Conservation (phyloP, 306 rosid genomes). For the Amphicarpaea edgeworthii region DNA sequence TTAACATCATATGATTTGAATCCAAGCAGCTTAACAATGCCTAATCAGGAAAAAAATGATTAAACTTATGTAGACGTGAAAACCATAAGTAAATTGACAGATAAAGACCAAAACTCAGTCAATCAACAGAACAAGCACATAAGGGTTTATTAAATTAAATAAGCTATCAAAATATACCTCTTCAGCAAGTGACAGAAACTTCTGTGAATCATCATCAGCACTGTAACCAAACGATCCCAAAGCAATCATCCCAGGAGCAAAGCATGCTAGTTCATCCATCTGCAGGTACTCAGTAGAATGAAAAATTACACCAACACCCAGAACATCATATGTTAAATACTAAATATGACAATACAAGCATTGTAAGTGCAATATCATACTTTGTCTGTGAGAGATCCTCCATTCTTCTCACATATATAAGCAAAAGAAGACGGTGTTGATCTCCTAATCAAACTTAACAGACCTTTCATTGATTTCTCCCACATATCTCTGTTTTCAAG, state of each 20-base stretch:
- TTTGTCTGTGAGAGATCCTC: conserved; percentile 79
- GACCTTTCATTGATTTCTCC: conserved; percentile 98
- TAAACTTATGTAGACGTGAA: conserved; percentile 25
- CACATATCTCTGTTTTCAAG: conserved; percentile 91
- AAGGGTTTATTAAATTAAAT: not conserved
- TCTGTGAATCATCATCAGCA: conserved; percentile 76
- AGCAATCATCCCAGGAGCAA: conserved; percentile 99
- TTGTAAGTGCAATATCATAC: conserved; percentile 51
- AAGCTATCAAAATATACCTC: conserved; percentile 65
- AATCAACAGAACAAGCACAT: conserved; percentile 27
- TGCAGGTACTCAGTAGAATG: conserved; percentile 55
- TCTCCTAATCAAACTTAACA: conserved; percentile 74
- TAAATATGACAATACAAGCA: conserved; percentile 21
- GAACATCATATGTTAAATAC: conserved; percentile 28
- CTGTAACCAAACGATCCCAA: conserved; percentile 90
- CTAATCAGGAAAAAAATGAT: not conserved
- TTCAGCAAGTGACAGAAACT: conserved; percentile 84
- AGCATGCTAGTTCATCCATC: conserved; percentile 99
- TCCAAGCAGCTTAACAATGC: conserved; percentile 5
- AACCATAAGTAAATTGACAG: not conserved
- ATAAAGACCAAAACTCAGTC: conserved; percentile 22
- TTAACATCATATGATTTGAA: not conserved
- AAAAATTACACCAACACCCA: conserved; percentile 18
- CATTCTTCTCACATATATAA: conserved; percentile 95
- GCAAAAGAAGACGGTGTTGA: conserved; percentile 93